Conservation (phyloP, 2,329 filamentous ascomycete genomes). For the Nemania sp. region DNA sequence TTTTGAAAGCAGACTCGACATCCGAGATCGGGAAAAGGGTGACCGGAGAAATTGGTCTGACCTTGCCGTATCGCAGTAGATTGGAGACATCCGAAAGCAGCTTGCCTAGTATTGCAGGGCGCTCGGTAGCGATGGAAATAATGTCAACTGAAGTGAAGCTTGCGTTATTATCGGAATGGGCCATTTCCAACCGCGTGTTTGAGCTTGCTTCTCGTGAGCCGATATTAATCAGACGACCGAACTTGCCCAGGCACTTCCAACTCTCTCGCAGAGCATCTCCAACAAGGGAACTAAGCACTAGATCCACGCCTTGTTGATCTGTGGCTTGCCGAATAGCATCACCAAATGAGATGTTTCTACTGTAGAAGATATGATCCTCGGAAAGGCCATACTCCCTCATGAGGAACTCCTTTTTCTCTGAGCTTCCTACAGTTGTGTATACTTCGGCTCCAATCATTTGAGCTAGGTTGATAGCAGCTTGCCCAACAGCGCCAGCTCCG, state of each 20-base stretch:
- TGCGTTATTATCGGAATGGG: conserved; percentile 61
- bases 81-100: conserved; percentile 48
- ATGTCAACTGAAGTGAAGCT: conserved; percentile 62
- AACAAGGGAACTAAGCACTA: conserved; percentile 47
- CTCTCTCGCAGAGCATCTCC: conserved; percentile 49
- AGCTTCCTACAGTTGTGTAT: conserved; percentile 46
- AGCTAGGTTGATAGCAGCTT: conserved; percentile 48
- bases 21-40: conserved; percentile 53
- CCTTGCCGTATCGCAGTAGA: conserved; percentile 48
- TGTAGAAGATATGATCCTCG: conserved; percentile 49
- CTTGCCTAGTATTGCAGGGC: conserved; percentile 46
- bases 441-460: conserved; percentile 49
- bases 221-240: conserved; percentile 50
- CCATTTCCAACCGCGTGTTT: conserved; percentile 59
- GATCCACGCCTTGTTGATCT: conserved; percentile 43
- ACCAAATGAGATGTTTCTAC: conserved; percentile 46
- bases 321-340: conserved; percentile 45
- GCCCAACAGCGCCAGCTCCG: conserved; percentile 48
- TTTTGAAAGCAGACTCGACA: conserved; percentile 57
- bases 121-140: conserved; percentile 55
- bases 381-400: conserved; percentile 46
- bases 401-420: conserved; percentile 48
- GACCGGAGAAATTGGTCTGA: conserved; percentile 51
- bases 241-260: conserved; percentile 50
- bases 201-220: conserved; percentile 44